Evolutionary conservation across 371 early-diverging fungal genomes (phyloP), one percentile per base, ranked within the genome.

Genomic region (Saksenaea oblongispora): DNA sequence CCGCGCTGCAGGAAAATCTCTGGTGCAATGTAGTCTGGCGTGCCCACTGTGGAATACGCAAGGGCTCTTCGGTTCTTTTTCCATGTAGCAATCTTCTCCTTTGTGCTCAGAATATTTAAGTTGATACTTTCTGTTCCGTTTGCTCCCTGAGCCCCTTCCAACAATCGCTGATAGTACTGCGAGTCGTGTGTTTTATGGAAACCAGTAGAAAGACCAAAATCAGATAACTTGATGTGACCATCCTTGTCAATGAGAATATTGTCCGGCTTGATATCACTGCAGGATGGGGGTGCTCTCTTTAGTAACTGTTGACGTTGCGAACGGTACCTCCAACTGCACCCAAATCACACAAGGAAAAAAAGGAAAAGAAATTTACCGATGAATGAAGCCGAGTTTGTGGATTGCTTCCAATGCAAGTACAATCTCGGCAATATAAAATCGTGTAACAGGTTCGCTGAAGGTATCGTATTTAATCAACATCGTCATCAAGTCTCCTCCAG

Each of bases 401-500:
- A 99, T 94, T 35, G 93, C 92, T 62, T 93, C 96, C 54, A 99
- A 85, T 15, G 98, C 99, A 55, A 95, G 75, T 0, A 99, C 90
- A 65, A 98, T 93, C 78, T 99, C 99, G 22, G 96, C 97, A 80
- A 98, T 96, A 75, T 99, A 99, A 70, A 98, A 95, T 41, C 96
- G 90, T 9, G 99, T 97, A n/a, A 97, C 94, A 47, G 95, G 93
- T 56, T 96, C 95, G 10, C 95, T 88, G 74, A 99, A 99, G 11
- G 90, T 96, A 68, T 98, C 96, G 67, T 95, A 94, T 71, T 93
- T 94, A 75, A 96, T 95, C 61, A 98, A 77, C 94, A 99, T 95
- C 17, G 96, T 95, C 96, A 99, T 98, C 83, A 99, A 80, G 77
- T 97, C 97, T 59, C 98, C 98, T 31, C 97, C 99, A 0, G 98